Evolutionary conservation across 2,329 filamentous ascomycete species (phyloP).

Genomic region (Tolypocladium cylindrosporum): DNA sequence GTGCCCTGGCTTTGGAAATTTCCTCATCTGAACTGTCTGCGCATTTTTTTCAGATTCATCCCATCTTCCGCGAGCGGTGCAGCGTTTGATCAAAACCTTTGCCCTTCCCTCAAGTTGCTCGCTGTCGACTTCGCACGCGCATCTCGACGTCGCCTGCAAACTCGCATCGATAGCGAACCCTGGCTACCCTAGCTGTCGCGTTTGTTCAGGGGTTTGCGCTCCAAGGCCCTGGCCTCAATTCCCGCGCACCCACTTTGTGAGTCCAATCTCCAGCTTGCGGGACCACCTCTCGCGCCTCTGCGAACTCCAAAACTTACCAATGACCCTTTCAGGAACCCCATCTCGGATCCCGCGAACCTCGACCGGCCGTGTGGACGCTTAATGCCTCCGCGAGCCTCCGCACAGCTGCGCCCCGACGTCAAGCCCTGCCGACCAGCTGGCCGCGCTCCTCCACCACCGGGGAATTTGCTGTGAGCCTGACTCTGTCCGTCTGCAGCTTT

Average conservation of each 20-base stretch:
- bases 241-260: background rate
- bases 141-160: background rate
- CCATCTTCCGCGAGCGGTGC: background rate
- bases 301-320: background rate
- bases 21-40: background rate
- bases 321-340: background rate
- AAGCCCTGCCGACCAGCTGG: constrained; percentile 6
- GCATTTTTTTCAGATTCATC: background rate
- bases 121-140: background rate
- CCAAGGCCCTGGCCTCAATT: background rate
- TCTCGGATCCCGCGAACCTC: background rate
- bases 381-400: constrained; percentile 16
- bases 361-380: constrained; percentile 12
- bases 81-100: background rate
- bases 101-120: too few relatives aligned
- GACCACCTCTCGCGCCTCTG: background rate
- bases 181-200: background rate
- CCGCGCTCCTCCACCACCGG: constrained; percentile 1
- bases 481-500: background rate
- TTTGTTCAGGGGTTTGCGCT: constrained; percentile 2
- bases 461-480: background rate
- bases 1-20: background rate
- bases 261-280: background rate
- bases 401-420: constrained; percentile 3
- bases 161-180: background rate